A percentile compares a stretch with the other conserved stretches of the same genome.
Evolutionary conservation across 768 basidiomycete genomes (phyloP).

Genomic region (Porphyrellus cyaneotinctus): DNA sequence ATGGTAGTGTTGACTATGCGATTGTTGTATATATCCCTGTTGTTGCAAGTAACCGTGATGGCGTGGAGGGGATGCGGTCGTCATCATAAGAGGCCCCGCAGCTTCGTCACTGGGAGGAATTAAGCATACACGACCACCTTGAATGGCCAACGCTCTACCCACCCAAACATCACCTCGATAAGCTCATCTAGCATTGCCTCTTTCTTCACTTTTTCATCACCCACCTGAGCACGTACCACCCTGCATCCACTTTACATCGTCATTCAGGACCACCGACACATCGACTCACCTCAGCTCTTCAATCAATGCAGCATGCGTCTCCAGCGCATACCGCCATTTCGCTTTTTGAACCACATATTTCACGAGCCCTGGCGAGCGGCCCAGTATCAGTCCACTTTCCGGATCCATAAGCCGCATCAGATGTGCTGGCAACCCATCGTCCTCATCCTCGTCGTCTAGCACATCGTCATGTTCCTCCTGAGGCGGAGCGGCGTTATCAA

Average conservation of each 20-base stretch:
- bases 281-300: constrained; percentile 51
- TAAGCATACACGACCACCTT: not conserved
- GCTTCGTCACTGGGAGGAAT: constrained; percentile 25
- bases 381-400: constrained; percentile 58
- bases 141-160: constrained; percentile 20
- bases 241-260: constrained; percentile 16
- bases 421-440: constrained; percentile 53
- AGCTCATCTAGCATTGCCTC: constrained; percentile 57
- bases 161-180: constrained; percentile 51
- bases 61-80: constrained; percentile 5
- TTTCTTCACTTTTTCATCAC: constrained; percentile 53
- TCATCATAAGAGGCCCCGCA: constrained; percentile 12
- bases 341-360: constrained; percentile 71
- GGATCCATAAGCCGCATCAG: constrained; percentile 50
- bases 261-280: not conserved
- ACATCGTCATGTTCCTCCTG: constrained; percentile 21
- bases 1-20: constrained; percentile 8
- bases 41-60: constrained; percentile 7
- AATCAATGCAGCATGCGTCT: constrained; percentile 61
- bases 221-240: constrained; percentile 46
- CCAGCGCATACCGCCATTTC: constrained; percentile 63
- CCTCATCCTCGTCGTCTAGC: constrained; percentile 31
- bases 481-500: constrained; percentile 20
- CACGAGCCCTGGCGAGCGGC: constrained; percentile 64
- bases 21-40: constrained; percentile 7